phyloP scores from a whole-genome alignment of 192 early-diverging fungal genomes.

The Neocallimastix lanati region DNA sequence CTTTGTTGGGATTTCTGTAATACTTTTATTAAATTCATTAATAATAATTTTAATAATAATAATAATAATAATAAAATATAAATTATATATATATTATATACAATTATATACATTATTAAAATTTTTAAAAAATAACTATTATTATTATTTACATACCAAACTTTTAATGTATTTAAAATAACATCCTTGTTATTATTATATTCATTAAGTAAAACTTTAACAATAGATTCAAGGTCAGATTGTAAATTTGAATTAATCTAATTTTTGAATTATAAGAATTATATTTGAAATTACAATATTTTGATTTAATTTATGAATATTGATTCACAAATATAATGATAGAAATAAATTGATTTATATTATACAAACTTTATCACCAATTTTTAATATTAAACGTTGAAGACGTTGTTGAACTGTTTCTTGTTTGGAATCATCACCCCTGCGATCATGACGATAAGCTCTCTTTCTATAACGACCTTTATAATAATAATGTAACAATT shows the following conservation, averaged over 20 bases:
- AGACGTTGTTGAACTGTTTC: background rate
- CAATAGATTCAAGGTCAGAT: background rate
- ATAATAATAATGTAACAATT: too few species aligned
- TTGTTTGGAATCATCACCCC: background rate
- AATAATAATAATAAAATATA: too few species aligned
- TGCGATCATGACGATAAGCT: background rate
- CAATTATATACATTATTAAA: too few species aligned
- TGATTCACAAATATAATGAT: too few species aligned
- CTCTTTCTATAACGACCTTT: background rate
- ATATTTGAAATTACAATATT: too few species aligned
- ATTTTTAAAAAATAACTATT: too few species aligned
- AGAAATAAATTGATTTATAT: too few species aligned
- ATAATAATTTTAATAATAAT: too few species aligned
- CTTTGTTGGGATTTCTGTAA: conserved; percentile 56
- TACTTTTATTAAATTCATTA: too few species aligned
- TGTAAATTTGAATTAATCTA: background rate
- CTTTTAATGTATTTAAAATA: background rate
- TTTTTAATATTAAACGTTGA: background rate
- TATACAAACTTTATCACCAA: background rate
- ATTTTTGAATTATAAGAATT: too few species aligned
- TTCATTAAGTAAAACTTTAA: background rate
- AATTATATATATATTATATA: too few species aligned
- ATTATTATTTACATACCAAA: background rate
- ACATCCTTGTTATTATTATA: background rate
- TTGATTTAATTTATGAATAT: too few species aligned